phyloP scores from a whole-genome alignment of 2,329 filamentous ascomycete species.

The Lecanoromycetidae sp. region DNA sequence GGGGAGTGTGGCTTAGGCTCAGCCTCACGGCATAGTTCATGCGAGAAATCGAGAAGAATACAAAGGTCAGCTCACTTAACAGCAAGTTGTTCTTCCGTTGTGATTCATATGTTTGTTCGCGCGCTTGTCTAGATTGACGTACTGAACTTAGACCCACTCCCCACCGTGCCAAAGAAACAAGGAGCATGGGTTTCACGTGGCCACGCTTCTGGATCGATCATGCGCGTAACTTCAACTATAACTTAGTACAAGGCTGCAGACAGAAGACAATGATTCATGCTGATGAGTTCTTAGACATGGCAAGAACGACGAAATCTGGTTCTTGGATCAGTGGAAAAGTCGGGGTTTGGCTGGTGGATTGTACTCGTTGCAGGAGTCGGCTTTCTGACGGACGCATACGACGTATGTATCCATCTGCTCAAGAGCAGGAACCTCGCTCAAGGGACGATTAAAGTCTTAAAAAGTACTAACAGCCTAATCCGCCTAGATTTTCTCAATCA shows the following conservation, averaged over 20 bases:
- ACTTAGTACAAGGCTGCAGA: neutral
- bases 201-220: slow-evolving; percentile 15
- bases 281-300: slow-evolving; percentile 3
- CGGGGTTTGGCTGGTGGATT: slow-evolving; percentile 15
- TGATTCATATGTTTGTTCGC: no score
- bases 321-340: slow-evolving; percentile 10
- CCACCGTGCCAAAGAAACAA: no score
- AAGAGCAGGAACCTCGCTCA: no score
- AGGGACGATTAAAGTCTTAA: no score
- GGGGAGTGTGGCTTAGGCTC: neutral
- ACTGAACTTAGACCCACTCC: no score
- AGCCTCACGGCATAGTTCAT: neutral
- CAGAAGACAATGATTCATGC: neutral
- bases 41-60: neutral
- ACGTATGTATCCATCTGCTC: neutral
- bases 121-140: no score
- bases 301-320: slow-evolving; percentile 11
- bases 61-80: neutral
- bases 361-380: slow-evolving; percentile 13
- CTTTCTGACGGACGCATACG: slow-evolving; percentile 15
- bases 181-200: slow-evolving; percentile 10
- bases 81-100: no score
- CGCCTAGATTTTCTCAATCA: slow-evolving; percentile 36
- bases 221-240: slow-evolving; percentile 11
- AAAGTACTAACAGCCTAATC: neutral